Percentiles rank a stretch among this genome's conserved stretches.
Conservation (phyloP, 495 filamentous ascomycete species). For the Cercophora samala region DNA sequence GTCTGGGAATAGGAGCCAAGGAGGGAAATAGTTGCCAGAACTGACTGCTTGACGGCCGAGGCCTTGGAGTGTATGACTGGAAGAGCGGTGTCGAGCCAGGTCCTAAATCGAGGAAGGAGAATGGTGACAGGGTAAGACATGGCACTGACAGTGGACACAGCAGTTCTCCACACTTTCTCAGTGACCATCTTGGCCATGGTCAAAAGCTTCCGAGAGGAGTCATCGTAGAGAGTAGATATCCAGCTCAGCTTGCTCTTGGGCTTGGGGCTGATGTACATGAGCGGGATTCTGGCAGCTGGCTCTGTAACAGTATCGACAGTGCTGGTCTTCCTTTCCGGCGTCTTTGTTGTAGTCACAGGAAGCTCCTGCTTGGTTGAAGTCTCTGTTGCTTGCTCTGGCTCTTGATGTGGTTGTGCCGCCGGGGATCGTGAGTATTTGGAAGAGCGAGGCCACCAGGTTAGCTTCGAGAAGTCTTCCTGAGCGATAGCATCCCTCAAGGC, state of each 20-base stretch:
- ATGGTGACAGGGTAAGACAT: neutral
- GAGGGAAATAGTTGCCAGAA: neutral
- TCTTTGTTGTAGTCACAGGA: neutral
- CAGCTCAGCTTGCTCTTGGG: no score
- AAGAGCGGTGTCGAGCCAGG: neutral
- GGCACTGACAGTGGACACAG: neutral
- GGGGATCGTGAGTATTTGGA: neutral
- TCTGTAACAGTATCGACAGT: neutral
- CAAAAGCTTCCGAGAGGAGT: neutral
- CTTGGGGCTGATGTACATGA: neutral
- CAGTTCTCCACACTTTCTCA: no score
- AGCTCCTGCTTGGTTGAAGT: neutral
- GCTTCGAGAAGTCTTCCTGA: neutral
- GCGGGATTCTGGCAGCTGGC: neutral
- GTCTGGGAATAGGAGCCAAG: neutral
- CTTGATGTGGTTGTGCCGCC: neutral
- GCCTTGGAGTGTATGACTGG: no score
- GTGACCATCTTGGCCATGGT: neutral
- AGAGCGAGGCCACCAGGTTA: neutral
- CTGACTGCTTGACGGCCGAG: no score
- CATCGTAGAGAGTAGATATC: no score
- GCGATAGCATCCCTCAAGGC: neutral
- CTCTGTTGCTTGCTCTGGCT: neutral
- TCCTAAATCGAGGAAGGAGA: neutral
- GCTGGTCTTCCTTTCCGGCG: neutral